Evolutionary conservation across 2,329 filamentous ascomycete species (phyloP).

Genomic region (Arachnopeziza araneosa): DNA sequence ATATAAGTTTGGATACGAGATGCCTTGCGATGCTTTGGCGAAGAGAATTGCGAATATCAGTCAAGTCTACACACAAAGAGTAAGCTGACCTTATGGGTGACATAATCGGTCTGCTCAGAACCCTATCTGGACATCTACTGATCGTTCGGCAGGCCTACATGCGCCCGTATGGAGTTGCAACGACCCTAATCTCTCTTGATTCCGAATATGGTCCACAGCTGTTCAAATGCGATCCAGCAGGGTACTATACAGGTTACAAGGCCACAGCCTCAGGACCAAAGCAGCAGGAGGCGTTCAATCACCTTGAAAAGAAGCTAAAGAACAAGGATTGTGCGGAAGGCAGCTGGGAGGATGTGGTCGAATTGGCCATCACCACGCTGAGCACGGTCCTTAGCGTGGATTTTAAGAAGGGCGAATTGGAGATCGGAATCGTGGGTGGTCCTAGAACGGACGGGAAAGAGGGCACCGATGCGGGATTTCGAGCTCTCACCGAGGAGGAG

Average conservation of each 20-base stretch:
- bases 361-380: conserved; percentile 90
- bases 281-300: conserved; percentile 97
- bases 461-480: conserved; percentile 73
- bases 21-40: conserved; percentile 94
- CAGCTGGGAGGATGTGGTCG: conserved; percentile 94
- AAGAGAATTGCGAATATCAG: conserved; percentile 98
- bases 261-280: conserved; percentile 95
- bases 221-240: conserved; percentile 97
- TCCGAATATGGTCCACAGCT: conserved; percentile 88
- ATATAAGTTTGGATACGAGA: conserved; percentile 99
- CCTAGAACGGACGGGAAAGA: conserved; percentile 77
- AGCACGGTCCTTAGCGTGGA: conserved; percentile 97
- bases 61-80: conserved; percentile 97
- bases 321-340: conserved; percentile 95
- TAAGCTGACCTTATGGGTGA: conserved; percentile 39
- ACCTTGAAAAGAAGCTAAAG: conserved; percentile 99
- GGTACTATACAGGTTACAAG: conserved; percentile 98
- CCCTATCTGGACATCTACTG: conserved; percentile 16
- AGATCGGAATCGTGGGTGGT: conserved; percentile 94
- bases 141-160: conserved; percentile 70
- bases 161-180: conserved; percentile 93
- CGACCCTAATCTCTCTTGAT: conserved; percentile 90
- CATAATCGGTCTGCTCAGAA: conserved; percentile 29
- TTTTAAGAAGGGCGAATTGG: conserved; percentile 98
- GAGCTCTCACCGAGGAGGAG: conserved; percentile 90